These are phyloP conservation scores for Candida odintsovae DNA, from an alignment of 805 yeast genomes.

Conservation along the genomic window DNA sequence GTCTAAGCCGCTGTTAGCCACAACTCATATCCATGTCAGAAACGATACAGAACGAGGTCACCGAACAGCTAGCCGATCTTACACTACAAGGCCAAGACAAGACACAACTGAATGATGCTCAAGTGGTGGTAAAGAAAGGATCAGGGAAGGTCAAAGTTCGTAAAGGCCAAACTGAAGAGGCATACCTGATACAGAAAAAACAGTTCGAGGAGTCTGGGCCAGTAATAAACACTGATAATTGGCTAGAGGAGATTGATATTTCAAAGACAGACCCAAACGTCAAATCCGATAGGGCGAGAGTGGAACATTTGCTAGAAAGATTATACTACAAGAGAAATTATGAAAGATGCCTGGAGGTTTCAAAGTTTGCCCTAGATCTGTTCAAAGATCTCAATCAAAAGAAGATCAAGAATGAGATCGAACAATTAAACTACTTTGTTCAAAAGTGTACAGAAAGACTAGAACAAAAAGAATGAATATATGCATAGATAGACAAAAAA, in stretches of 20 bases:
- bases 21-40: neutral
- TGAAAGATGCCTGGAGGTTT: conserved; percentile 40
- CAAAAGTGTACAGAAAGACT: conserved; percentile 31
- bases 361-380: conserved; percentile 31
- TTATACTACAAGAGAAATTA: conserved; percentile 54
- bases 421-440: conserved; percentile 43
- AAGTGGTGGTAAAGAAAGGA: conserved; percentile 38
- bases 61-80: neutral
- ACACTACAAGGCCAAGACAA: conserved; percentile 12
- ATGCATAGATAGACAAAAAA: neutral
- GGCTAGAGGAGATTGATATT: conserved; percentile 34
- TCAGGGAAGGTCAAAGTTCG: conserved; percentile 46
- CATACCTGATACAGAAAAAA: conserved; percentile 43
- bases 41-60: neutral
- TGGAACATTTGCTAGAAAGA: conserved; percentile 58
- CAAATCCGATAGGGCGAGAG: conserved; percentile 50
- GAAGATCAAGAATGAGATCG: conserved; percentile 43
- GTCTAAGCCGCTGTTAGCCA: neutral
- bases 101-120: conserved; percentile 25
- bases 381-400: conserved; percentile 31
- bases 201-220: conserved; percentile 58
- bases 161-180: conserved; percentile 68
- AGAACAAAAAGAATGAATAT: neutral
- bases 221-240: conserved; percentile 36
- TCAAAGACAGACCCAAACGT: conserved; percentile 25